A percentile compares a stretch with the other conserved stretches of the same genome.
Conservation (phyloP, 805 yeast species). For the Cyberlindnera suaveolens region DNA sequence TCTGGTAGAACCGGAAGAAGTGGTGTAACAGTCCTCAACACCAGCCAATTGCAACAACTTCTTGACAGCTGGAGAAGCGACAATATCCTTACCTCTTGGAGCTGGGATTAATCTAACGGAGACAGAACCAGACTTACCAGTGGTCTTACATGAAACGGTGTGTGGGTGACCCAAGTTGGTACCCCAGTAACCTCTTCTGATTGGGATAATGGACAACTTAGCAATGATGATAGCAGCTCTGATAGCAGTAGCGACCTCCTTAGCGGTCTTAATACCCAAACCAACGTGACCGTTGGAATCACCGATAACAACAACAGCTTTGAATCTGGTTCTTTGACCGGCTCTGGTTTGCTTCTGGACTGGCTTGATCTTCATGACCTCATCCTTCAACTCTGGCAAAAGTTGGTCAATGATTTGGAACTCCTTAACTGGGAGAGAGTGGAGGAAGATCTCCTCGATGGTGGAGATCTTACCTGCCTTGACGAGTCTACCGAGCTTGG, state of each 20-base stretch:
- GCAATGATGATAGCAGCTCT: conserved; percentile 99
- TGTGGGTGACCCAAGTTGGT: conserved; percentile 99
- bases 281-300: conserved; percentile 99
- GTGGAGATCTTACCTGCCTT: conserved; percentile 96
- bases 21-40: conserved; percentile 98
- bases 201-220: conserved; percentile 96
- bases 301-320: conserved; percentile 99
- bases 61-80: conserved; percentile 99
- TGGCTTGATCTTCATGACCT: conserved; percentile 99
- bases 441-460: conserved; percentile 97
- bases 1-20: conserved; percentile 98
- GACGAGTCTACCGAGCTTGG: conserved; percentile 99
- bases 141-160: conserved; percentile 94
- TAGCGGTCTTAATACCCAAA: conserved; percentile 99
- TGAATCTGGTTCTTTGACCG: conserved; percentile 99
- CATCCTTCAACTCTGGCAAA: conserved; percentile 93
- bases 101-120: conserved; percentile 98
- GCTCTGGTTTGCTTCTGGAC: conserved; percentile 99
- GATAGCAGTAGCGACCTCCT: conserved; percentile 99
- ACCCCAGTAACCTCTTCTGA: conserved; percentile 99
- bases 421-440: conserved; percentile 99
- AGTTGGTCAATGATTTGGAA: conserved; percentile 96
- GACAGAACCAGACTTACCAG: conserved; percentile 99
- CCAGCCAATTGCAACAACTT: conserved; percentile 99
- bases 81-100: conserved; percentile 99